Conservation (phyloP, 1,284 basidiomycete species). For the Waitea zeae region DNA sequence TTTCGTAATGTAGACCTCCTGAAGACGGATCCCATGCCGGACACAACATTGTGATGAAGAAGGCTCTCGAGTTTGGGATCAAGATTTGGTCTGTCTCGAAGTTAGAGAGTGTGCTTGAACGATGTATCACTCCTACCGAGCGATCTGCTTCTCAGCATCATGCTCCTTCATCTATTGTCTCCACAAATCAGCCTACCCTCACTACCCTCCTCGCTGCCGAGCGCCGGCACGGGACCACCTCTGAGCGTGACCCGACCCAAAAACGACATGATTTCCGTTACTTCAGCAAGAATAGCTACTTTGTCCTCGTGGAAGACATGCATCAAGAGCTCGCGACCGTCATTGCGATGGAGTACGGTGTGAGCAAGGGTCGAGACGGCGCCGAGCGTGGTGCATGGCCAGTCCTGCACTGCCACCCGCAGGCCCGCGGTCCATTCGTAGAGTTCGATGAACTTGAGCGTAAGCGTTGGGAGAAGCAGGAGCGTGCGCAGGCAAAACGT, state of each 20-base stretch:
- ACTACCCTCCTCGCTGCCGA: slow-evolving; percentile 73
- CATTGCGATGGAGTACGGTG: slow-evolving; percentile 44
- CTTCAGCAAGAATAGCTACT: slow-evolving; percentile 66
- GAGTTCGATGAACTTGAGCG: slow-evolving; percentile 58
- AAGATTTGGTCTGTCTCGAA: slow-evolving; percentile 81
- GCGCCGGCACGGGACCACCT: slow-evolving; percentile 72
- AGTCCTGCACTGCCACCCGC: slow-evolving; percentile 52
- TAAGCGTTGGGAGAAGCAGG: slow-evolving; percentile 39
- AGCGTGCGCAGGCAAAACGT: slow-evolving; percentile 29
- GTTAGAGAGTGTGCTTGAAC: slow-evolving; percentile 53
- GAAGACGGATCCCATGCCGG: not conserved
- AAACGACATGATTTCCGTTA: slow-evolving; percentile 82
- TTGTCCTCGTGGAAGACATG: slow-evolving; percentile 85
- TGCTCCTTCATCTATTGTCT: slow-evolving; percentile 9
- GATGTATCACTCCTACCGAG: slow-evolving; percentile 26
- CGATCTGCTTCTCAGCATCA: slow-evolving; percentile 10
- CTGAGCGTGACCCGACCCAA: slow-evolving; percentile 83
- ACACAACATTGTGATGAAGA: slow-evolving; percentile 29
- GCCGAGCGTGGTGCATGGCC: slow-evolving; percentile 45
- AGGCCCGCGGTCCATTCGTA: slow-evolving; percentile 52
- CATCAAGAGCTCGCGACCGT: slow-evolving; percentile 63
- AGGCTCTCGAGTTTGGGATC: slow-evolving; percentile 64
- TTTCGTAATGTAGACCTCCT: not conserved
- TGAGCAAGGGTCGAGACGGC: slow-evolving; percentile 30
- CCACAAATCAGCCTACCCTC: slow-evolving; percentile 21